Percentiles rank a stretch among this genome's conserved stretches.
Conservation (phyloP, 345 rosid species). For the Ceriops decandra region DNA sequence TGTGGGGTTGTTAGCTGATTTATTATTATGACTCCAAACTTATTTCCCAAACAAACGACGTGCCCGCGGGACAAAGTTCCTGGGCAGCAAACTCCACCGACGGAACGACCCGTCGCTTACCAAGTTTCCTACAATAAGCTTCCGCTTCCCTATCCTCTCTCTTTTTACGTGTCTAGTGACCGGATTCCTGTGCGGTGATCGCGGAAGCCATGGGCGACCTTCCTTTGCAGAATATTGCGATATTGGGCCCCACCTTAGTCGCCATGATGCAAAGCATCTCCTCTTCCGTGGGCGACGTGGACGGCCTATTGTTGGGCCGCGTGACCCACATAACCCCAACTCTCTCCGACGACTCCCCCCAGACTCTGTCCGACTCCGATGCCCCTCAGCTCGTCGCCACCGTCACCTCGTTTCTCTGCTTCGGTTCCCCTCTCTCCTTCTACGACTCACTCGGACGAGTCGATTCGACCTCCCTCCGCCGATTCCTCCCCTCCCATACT, state of each 20-base stretch:
- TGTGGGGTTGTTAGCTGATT: too few species aligned
- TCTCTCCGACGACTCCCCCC: constrained; percentile 67
- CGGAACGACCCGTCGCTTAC: too few species aligned
- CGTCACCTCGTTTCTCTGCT: constrained; percentile 58
- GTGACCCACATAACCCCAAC: constrained; percentile 50
- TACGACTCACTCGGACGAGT: constrained; percentile 59
- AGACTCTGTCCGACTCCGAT: constrained; percentile 25
- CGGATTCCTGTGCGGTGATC: background rate
- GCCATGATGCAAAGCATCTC: constrained; percentile 68
- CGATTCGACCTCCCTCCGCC: constrained; percentile 24
- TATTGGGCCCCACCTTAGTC: constrained; percentile 73
- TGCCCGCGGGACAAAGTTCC: too few species aligned
- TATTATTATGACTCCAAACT: too few species aligned
- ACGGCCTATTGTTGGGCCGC: constrained; percentile 82
- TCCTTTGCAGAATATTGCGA: constrained; percentile 53
- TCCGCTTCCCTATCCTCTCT: background rate
- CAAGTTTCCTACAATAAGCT: background rate
- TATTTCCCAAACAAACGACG: too few species aligned
- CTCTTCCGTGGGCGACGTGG: constrained; percentile 62
- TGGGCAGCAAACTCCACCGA: too few species aligned
- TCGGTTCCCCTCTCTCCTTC: constrained; percentile 58
- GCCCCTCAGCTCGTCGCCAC: constrained; percentile 56
- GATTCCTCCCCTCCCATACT: constrained; percentile 19
- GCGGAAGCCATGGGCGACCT: constrained; percentile 47
- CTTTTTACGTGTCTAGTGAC: background rate